A percentile compares a stretch with the other conserved stretches of the same genome.
Conservation (phyloP, 257 asterid genomes). For the Fraxinus americana region DNA sequence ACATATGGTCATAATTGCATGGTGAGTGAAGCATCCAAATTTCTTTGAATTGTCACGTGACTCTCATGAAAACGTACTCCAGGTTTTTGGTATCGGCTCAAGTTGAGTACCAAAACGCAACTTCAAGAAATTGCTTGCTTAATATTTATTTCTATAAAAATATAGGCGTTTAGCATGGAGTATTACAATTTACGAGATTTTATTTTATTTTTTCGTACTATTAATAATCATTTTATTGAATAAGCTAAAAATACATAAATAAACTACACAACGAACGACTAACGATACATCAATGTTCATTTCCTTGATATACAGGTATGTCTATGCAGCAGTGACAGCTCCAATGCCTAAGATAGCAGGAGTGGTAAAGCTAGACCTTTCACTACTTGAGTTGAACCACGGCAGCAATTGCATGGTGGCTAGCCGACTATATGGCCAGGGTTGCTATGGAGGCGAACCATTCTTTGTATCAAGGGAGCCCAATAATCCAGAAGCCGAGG, state of each 20-base stretch:
- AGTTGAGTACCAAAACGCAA: too few species aligned
- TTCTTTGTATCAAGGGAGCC: slow-evolving; percentile 47
- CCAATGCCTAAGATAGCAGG: slow-evolving; percentile 39
- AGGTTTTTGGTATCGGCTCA: too few species aligned
- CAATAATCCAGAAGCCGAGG: slow-evolving; percentile 34
- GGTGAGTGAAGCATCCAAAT: too few species aligned
- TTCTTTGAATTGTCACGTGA: too few species aligned
- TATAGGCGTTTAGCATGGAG: slow-evolving; percentile 7
- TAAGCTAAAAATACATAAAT: too few species aligned
- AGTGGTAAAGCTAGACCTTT: slow-evolving; percentile 48
- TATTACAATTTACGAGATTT: neutral
- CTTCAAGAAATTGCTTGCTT: too few species aligned
- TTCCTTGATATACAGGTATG: slow-evolving; percentile 33
- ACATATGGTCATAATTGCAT: too few species aligned
- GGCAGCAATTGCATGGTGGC: slow-evolving; percentile 38
- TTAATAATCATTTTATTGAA: too few species aligned
- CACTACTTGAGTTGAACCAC: slow-evolving; percentile 14
- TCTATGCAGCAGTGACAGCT: slow-evolving; percentile 41
- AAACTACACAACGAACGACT: too few species aligned
- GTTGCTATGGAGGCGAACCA: slow-evolving; percentile 48
- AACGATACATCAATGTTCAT: neutral
- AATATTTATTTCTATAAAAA: too few species aligned
- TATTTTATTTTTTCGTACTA: too few species aligned
- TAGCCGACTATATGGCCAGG: slow-evolving; percentile 31
- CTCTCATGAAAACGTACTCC: too few species aligned